Base-by-base conservation (phyloP, 306 rosid species). In the Malus orientalis region DNA sequence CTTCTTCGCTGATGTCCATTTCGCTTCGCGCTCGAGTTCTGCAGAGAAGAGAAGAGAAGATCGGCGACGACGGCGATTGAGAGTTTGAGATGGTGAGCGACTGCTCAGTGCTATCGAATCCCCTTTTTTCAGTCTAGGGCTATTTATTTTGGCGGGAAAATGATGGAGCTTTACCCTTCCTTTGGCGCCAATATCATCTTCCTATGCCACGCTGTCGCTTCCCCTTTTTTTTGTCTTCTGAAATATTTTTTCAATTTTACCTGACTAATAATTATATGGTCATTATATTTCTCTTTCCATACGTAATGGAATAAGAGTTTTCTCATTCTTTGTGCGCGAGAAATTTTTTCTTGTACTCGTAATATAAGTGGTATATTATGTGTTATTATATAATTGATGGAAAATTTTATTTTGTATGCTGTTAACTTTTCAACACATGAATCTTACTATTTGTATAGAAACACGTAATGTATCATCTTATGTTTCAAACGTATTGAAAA, bases 1-100 rank as follows among this genome's bases (percentile, higher is more conserved):
- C 87, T 81, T 92, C 99, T 60, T 96, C 99, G 85, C 89, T 88
- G 77, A 89, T 36, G 71, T 96, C 99, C 99, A 96, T 95, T 81
- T 71, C 75, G 19, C 9, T 30, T 70, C 10, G 3, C 6, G 30
- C 63, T 45, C 27, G 30, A 51, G 30, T 74, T 79, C 58, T 8
- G 81, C 78, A 27, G 16, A n/a, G 70, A 4, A 49, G 67, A 18
- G 67, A 66, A 29, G 3, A 47, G 40, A 58, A n/a, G 49, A 4
- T 60, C 16, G 19, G 74, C 12, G n/a, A 33, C 63, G 69, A 45
- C n/a, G 67, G 13, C 4, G 67, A 40, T 7, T 27, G 38, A 29
- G 59, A 7, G 20, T 20, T 68, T 11, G 69, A 62, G 70, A 7
- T 69, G 44, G 68, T 3, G 4, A 6, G 14, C 22, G 18, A 32